phyloP scores from a whole-genome alignment of 805 yeast species.

The Wickerhamomyces xylosicus region DNA sequence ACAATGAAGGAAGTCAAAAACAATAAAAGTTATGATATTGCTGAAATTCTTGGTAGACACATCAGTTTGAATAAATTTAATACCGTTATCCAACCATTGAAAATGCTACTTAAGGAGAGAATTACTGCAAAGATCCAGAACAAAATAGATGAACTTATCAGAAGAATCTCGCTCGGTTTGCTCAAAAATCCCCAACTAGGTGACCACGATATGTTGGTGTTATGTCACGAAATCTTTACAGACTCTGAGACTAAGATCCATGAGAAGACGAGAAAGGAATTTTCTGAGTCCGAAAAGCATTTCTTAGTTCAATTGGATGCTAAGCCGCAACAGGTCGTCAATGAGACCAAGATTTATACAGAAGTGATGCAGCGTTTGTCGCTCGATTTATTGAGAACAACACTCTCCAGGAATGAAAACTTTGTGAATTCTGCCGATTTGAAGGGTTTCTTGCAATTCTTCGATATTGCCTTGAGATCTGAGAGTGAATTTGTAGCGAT shows the following conservation, averaged over 20 bases:
- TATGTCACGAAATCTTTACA: constrained; percentile 65
- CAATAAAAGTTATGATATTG: constrained; percentile 82
- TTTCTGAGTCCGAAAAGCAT: constrained; percentile 44
- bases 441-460: constrained; percentile 63
- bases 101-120: constrained; percentile 49
- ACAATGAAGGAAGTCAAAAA: constrained; percentile 85
- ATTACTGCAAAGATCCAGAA: constrained; percentile 59
- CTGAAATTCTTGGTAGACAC: constrained; percentile 62
- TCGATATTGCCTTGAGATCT: constrained; percentile 49
- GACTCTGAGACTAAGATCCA: constrained; percentile 30
- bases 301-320: constrained; percentile 68
- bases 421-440: constrained; percentile 52
- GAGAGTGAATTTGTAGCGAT: constrained; percentile 72
- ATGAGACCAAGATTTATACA: constrained; percentile 45
- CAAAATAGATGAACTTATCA: constrained; percentile 68
- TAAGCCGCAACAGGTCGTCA: constrained; percentile 40
- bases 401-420: constrained; percentile 51
- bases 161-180: constrained; percentile 73
- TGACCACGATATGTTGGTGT: constrained; percentile 46
- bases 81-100: constrained; percentile 57
- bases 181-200: constrained; percentile 54
- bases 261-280: constrained; percentile 15
- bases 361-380: constrained; percentile 65
- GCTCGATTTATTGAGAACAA: constrained; percentile 63
- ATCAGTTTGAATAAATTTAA: constrained; percentile 49